Conservation (phyloP, 2,329 filamentous ascomycete species). For the Paecilomyces fulvus region DNA sequence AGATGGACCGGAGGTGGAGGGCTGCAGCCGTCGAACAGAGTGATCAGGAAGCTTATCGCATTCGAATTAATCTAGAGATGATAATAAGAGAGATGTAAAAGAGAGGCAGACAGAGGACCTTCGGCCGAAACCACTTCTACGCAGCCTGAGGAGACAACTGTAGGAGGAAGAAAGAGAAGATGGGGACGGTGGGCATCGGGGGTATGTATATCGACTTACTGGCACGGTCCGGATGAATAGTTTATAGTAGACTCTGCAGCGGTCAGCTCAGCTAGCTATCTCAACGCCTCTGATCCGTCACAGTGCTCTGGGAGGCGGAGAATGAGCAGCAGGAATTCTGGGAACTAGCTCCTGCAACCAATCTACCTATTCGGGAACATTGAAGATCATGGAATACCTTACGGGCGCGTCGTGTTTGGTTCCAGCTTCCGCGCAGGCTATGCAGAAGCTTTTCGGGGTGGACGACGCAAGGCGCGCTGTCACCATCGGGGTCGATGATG, state of each 20-base stretch:
- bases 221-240: background rate
- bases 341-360: background rate
- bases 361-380: background rate
- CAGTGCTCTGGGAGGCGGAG: slow-evolving; percentile 7
- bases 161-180: background rate
- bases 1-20: background rate
- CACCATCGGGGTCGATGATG: background rate
- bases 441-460: slow-evolving; percentile 4
- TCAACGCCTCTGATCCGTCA: slow-evolving; percentile 10
- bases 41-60: background rate
- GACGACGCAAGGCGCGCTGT: slow-evolving; percentile 6
- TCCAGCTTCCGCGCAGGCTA: slow-evolving; percentile 1
- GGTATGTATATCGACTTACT: slow-evolving; percentile 1
- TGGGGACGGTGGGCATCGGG: background rate
- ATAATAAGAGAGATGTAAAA: slow-evolving; percentile 1
- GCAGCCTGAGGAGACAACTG: background rate
- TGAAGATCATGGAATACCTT: background rate
- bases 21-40: background rate
- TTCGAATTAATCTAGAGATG: background rate
- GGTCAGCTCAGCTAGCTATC: slow-evolving; percentile 11
- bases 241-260: background rate
- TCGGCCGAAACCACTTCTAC: background rate
- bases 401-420: slow-evolving; percentile 8
- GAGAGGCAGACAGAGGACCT: background rate
- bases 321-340: background rate